Conservation (phyloP, 2,329 filamentous ascomycete species). For the Xylariales sp. region DNA sequence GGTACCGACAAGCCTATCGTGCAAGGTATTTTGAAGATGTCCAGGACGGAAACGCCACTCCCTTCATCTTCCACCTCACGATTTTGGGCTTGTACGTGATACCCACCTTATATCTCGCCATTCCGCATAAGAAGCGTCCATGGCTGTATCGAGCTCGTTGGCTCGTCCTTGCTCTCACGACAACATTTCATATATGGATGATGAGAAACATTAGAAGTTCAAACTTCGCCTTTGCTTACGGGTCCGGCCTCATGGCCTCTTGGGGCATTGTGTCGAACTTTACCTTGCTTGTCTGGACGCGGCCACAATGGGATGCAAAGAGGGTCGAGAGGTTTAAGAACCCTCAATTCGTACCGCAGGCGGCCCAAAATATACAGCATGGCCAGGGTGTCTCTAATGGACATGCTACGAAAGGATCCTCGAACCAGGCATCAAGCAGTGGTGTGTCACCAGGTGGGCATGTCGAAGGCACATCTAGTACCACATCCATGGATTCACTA, state of each 20-base stretch:
- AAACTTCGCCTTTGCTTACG: constrained; percentile 48
- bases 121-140: constrained; percentile 47
- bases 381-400: background rate
- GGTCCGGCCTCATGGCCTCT: constrained; percentile 40
- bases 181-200: constrained; percentile 39
- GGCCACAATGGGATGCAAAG: constrained; percentile 53
- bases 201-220: constrained; percentile 39
- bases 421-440: background rate
- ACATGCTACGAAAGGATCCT: background rate
- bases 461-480: background rate
- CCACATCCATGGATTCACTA: too few species aligned
- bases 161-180: constrained; percentile 39
- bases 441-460: background rate
- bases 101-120: constrained; percentile 48
- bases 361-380: background rate
- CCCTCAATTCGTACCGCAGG: constrained; percentile 8
- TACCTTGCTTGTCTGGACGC: constrained; percentile 47
- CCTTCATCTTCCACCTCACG: constrained; percentile 49
- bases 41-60: constrained; percentile 34
- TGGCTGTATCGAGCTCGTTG: constrained; percentile 48
- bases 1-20: constrained; percentile 22
- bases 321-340: constrained; percentile 37
- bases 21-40: constrained; percentile 21
- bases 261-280: constrained; percentile 48
- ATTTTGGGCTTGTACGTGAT: constrained; percentile 43